phyloP scores from a whole-genome alignment of 805 yeast species.

The Torulaspora maleeae region DNA sequence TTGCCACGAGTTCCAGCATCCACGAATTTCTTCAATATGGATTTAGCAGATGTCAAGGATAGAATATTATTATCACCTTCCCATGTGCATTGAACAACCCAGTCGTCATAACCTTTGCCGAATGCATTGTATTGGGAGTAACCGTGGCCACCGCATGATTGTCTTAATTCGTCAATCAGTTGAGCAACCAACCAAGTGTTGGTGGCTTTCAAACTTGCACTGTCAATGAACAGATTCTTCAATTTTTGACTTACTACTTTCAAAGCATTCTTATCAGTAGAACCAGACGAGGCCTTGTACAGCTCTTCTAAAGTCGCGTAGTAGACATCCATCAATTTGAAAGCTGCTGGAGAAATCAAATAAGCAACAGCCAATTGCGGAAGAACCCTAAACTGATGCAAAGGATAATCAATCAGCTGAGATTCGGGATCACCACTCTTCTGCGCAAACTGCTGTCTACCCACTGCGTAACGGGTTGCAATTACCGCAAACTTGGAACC shows the following conservation, averaged over 20 bases:
- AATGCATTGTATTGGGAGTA: constrained; percentile 90
- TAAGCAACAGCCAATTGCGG: constrained; percentile 81
- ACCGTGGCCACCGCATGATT: constrained; percentile 95
- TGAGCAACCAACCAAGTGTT: constrained; percentile 81
- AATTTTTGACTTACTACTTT: constrained; percentile 42
- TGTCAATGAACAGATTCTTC: constrained; percentile 74
- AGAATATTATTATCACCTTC: constrained; percentile 93
- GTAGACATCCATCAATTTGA: constrained; percentile 52
- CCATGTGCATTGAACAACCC: constrained; percentile 99
- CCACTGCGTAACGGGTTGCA: constrained; percentile 84
- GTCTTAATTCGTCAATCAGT: constrained; percentile 84
- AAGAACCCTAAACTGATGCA: constrained; percentile 81
- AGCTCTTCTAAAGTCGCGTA: constrained; percentile 47
- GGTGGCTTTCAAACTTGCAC: constrained; percentile 85
- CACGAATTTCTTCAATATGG: constrained; percentile 44
- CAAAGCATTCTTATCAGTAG: constrained; percentile 48
- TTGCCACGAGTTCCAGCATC: constrained; percentile 37
- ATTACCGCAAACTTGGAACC: constrained; percentile 76
- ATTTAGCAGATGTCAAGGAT: constrained; percentile 79
- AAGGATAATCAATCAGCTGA: constrained; percentile 78
- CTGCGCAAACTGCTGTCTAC: constrained; percentile 73
- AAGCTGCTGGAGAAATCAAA: constrained; percentile 68
- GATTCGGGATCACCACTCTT: constrained; percentile 41
- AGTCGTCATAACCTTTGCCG: constrained; percentile 83
- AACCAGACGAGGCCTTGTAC: constrained; percentile 47